Base-by-base conservation (phyloP, 495 filamentous ascomycete genomes). In the Penicillium atrosanguineum region DNA sequence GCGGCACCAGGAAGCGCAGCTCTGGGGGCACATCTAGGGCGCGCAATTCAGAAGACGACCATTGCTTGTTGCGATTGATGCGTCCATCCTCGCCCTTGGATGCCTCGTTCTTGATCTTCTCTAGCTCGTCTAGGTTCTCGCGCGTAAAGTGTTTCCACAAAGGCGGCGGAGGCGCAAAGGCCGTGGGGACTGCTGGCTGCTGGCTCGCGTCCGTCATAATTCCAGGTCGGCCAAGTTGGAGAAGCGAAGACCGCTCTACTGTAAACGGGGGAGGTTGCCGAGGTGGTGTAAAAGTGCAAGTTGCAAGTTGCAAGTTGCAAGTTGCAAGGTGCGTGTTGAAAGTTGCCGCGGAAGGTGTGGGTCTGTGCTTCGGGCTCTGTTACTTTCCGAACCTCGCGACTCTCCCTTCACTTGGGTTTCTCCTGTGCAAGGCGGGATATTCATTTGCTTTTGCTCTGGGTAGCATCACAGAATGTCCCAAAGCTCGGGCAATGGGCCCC, bases 71-170 rank as follows among this genome's bases (percentile, higher is more conserved):
- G 34, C 42, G 31, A 7, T 43, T 40, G 34, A 62, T 20, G 55
- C 69, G 57, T 53, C 73, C 65, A 69, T 72, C 45, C 65, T 65
- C 50, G 60, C 67, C 60, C 61, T 76, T 62, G 62, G 76, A 59
- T 1, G 70, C 67, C 29, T 77, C 69, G 25, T 74, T 70, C 59
- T 77, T 78, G 55, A 80, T 63, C 48, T 77, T 60, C 34, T 87
- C 76, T 44, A 95, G 80, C 31, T 79, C 84, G 21, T 82, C 69
- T 53, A 94, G 62, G 68, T 95, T 96, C 0, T 86, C 82, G 4
- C 81, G 62, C 0, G 90, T 96, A 73, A 97, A 97, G 67, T 85
- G 78, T 56, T 89, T 87, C 83, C 90, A 97, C 76, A 96, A 91
- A 4, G 88, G 85, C 19, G 94, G 94, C 4, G 94, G 94, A 15